Evolutionary conservation across 106 monocot species (phyloP).

Genomic region (Allium fistulosum): DNA sequence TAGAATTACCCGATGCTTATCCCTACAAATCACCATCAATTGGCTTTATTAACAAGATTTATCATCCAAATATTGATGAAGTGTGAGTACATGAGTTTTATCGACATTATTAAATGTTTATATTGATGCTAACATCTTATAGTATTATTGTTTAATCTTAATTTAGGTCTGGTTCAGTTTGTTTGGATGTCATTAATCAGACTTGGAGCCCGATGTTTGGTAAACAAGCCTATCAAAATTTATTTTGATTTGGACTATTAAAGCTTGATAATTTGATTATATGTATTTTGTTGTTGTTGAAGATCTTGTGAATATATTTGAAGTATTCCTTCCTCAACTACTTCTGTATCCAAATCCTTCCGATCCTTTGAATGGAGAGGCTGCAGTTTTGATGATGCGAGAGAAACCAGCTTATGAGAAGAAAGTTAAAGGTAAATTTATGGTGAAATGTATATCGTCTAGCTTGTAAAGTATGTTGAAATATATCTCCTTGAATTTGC

Average conservation of each 20-base stretch:
- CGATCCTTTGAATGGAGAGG: constrained; percentile 80
- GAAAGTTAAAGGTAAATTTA: constrained; percentile 61
- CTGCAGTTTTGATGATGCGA: constrained; percentile 71
- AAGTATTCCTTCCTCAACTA: constrained; percentile 73
- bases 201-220: constrained; percentile 94
- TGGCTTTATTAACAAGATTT: constrained; percentile 58
- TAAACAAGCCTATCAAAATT: constrained; percentile 12
- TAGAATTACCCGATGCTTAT: constrained; percentile 62
- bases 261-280: background rate
- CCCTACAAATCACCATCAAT: constrained; percentile 67
- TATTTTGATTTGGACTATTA: background rate
- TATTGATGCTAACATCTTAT: background rate
- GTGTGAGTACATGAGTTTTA: constrained; percentile 27
- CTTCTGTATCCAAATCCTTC: constrained; percentile 79
- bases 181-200: constrained; percentile 92
- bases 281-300: background rate
- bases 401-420: constrained; percentile 54
- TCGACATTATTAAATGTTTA: background rate
- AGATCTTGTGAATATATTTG: constrained; percentile 89
- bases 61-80: constrained; percentile 74
- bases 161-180: constrained; percentile 75
- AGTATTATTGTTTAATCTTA: background rate
- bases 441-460: no score
- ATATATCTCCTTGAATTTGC: no score
- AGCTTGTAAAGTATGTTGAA: no score